Evolutionary conservation across 1,284 basidiomycete species (phyloP), one percentile per base, ranked within the genome.

Genomic region (Inonotus hispidus): DNA sequence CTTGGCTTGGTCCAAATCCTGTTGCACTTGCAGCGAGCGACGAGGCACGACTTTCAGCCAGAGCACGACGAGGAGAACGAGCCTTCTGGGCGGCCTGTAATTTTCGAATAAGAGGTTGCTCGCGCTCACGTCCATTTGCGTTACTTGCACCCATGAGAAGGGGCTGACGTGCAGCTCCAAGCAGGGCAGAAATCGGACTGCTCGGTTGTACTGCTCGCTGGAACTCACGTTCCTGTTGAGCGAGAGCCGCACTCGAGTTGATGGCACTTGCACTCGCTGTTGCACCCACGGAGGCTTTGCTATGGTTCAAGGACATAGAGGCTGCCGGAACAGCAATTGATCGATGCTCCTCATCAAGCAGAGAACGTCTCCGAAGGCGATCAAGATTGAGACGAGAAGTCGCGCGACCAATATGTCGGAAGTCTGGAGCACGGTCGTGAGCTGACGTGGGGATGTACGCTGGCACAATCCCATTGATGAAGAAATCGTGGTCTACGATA

Each of bases 221-320:
- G 84, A 97, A 96, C 73, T 98, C 95, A 69, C 90, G 87, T 81
- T 99, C 95, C 72, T 95, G 92, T 68, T 93, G 90, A 4, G 88
- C 84, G 64, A 92, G 86, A 2, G 80, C 82, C 41, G 79, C 76
- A 23, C 75, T 79, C 68, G 59, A 59, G 14, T 76, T 78, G 45
- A 68, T 66, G 63, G 70, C 70, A 19, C 68, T 69, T 16, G 69
- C 49, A 27, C 64, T 64, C n/a, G 56, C 62, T 11, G 64, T 63
- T n/a, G n/a, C n/a, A n/a, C 53, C 64, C 53, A 53, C 67, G 45
- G 35, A 56, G 57, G 21, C 64, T 54, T 43, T 65, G 37, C 58
- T 65, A 61, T 46, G 64, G 43, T 62, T 50, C 25, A 65, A 59
- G 8, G 65, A 64, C 27, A 57, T 64, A 53, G 71, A 67, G 0